Percentiles rank a stretch among this genome's conserved stretches.
Evolutionary conservation across 106 monocot genomes (phyloP).

Genomic region (Phalaenopsis aphrodite): DNA sequence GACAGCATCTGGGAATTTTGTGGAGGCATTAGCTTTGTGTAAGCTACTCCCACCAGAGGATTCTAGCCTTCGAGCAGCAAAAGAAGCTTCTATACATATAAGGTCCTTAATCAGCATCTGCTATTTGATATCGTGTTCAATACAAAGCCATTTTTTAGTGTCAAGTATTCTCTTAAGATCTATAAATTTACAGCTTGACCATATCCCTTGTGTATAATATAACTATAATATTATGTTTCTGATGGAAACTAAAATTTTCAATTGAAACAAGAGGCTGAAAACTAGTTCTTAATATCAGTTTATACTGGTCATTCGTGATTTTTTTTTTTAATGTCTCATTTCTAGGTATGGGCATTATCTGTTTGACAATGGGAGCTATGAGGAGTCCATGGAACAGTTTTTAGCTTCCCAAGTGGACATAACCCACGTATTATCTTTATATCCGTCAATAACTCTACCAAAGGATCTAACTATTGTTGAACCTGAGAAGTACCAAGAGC

Average conservation of each 20-base stretch:
- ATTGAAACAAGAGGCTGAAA: background rate
- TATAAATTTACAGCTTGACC: background rate
- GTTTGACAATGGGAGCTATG: constrained; percentile 85
- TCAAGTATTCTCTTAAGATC: background rate
- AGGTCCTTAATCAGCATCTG: constrained; percentile 32
- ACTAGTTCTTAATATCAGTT: background rate
- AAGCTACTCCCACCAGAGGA: constrained; percentile 97
- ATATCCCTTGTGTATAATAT: background rate
- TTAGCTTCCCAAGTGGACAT: constrained; percentile 91
- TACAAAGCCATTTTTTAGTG: background rate
- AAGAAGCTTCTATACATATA: constrained; percentile 88
- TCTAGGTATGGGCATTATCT: constrained; percentile 86
- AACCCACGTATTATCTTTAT: constrained; percentile 77
- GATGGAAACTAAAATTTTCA: background rate
- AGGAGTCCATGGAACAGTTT: constrained; percentile 93
- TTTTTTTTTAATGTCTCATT: background rate
- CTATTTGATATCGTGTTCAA: background rate
- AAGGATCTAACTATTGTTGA: constrained; percentile 29
- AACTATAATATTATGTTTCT: background rate
- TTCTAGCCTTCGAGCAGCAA: constrained; percentile 78
- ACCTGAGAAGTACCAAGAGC: constrained; percentile 36
- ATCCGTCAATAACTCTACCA: constrained; percentile 76
- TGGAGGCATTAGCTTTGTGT: constrained; percentile 91
- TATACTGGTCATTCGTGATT: background rate
- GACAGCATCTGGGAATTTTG: constrained; percentile 98